Base-by-base conservation (phyloP, 2,329 filamentous ascomycete species). In the Colletotrichum sp. region DNA sequence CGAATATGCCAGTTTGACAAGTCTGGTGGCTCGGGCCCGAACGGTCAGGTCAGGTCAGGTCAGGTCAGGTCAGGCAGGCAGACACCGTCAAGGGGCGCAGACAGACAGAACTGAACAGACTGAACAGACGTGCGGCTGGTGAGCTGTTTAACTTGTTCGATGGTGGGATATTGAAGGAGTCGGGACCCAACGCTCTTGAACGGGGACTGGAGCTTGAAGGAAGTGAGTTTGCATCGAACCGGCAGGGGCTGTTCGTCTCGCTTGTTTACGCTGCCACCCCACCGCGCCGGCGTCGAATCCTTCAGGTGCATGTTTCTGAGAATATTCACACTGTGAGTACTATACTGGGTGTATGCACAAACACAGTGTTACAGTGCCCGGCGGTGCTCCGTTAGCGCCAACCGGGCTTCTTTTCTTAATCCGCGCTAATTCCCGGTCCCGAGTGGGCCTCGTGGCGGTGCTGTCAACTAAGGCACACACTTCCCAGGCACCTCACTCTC, bases 351-450 rank as follows among this genome's bases (percentile, higher is more conserved):
- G 13, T 27, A 36, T 16, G 13, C 8, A 13, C 1, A 1, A 48
- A 9, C 22, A 75, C 68, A 72, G 69, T 68, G 6, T 1, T 3
- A 55, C 61, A 57, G 73, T 72, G 63, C 4, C 15, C 5, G 2
- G 1, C 13, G 8, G 27, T 48, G 13, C 19, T 19, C 69, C 52
- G 63, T 55, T 68, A 72, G 73, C 69, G 55, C 27, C 64, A 44
- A 30, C 52, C 70, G 64, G 70, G 30, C 55, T 73, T 39, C 73
- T 75, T 75, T 75, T 75, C 73, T 48, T 75, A 73, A 48, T 57
- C 55, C 36, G 69, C 73, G 70, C 73, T 73, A 75, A 65, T 32
- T 44, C 70, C 32, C 70, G 52, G 39, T 44, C 59, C 65, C 70
- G 70, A 59, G 73, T 57, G 57, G 73, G 44, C 32, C 27, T 44